Base-by-base conservation (phyloP, 352 stramenopile species). In the Phytophthora sp. region DNA sequence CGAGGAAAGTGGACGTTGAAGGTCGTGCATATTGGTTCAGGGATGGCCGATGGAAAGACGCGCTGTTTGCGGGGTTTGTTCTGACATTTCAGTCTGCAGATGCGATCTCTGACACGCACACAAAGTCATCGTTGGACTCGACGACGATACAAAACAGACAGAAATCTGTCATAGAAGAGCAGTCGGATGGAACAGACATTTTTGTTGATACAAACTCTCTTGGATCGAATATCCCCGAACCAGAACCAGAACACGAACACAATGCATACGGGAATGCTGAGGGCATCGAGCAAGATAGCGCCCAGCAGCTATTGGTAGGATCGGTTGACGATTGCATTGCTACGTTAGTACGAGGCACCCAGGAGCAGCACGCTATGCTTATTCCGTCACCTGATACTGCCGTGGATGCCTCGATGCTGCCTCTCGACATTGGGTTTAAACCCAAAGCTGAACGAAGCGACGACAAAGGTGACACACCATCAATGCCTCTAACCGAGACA, bases 1-100 rank as follows among this genome's bases (percentile, higher is more conserved):
- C 49, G 38, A 80, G 69, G 18, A 76, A 70, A 44, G 8, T 86
- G 27, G 80, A 82, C 31, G 73, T 74, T 12, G 41, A 77, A 36
- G 76, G 73, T 7, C 51, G 53, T 12, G 31, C 62, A 2, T 82
- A 69, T 41, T 78, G 74, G 76, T 68, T 75, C 46, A 49, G 77
- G 29, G 65, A 76, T 52, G 60, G 57, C 44, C 46, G 38, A 51
- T 51, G 60, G 51, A 57, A 35, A 16, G 67, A 80, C 26, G 47
- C 57, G 50, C 33, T 39, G 1, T 71, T 72, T 31, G n/a, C 47
- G 18, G 63, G 59, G 11, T 67, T 66, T 59, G 45, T 71, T 7
- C 31, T 63, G 7, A 52, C 30, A 4, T 73, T 76, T 13, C 20
- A 53, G 33, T 33, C 63, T 6, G 23, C 9, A n/a, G n/a, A 29